Evolutionary conservation across 176 grass and related monocot species (phyloP).

Genomic region (Olyra latifolia): DNA sequence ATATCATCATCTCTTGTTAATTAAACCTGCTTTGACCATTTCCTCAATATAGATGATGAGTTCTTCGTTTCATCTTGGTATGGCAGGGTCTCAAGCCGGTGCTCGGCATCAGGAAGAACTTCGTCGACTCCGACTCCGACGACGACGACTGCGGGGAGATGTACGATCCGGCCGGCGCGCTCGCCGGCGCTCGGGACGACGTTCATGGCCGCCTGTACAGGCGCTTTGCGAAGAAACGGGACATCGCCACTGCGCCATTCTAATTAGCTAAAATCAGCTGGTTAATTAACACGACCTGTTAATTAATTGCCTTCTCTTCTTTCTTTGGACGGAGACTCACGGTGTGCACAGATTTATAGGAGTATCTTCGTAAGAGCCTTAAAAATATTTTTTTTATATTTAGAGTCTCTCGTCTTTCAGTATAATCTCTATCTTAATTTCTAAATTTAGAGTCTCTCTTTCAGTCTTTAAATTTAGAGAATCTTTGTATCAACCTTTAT

Average conservation of each 20-base stretch:
- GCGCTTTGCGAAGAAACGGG: background rate
- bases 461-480: too few species aligned
- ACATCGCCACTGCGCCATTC: background rate
- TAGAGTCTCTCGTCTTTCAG: too few species aligned
- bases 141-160: background rate
- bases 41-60: too few species aligned
- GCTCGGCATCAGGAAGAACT: background rate
- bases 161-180: background rate
- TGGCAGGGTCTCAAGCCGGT: slow-evolving; percentile 19
- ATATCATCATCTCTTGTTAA: background rate
- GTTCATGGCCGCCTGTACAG: background rate
- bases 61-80: too few species aligned
- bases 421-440: too few species aligned
- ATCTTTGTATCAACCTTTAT: too few species aligned
- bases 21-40: too few species aligned
- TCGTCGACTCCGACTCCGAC: background rate
- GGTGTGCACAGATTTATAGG: too few species aligned
- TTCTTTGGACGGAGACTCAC: too few species aligned
- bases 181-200: background rate
- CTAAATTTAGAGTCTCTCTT: too few species aligned
- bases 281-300: background rate
- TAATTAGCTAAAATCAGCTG: background rate
- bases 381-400: too few species aligned
- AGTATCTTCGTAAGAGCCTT: too few species aligned
- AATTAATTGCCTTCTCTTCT: background rate